Conservation (phyloP, 495 filamentous ascomycete genomes). For the Penicillium parvum region DNA sequence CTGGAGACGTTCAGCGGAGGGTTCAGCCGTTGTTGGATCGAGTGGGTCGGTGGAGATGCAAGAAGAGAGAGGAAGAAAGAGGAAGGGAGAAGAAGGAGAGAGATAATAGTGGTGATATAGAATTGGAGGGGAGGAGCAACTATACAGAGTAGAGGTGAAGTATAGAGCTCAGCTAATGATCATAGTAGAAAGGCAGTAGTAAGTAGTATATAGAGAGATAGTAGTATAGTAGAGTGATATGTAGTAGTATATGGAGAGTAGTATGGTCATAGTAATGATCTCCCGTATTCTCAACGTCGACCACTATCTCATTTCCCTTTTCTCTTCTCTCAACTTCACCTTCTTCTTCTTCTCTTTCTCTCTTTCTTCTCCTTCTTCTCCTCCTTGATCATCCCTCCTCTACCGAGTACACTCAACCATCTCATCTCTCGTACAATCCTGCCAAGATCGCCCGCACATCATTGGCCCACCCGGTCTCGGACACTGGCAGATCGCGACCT, state of each 20-base stretch:
- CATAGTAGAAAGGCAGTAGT: too few species aligned
- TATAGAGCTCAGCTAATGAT: neutral
- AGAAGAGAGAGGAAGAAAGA: neutral
- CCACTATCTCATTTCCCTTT: slow-evolving; percentile 1
- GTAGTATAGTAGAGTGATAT: too few species aligned
- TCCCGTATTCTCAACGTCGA: too few species aligned
- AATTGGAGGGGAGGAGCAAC: too few species aligned
- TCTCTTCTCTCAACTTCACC: neutral
- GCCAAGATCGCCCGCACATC: slow-evolving; percentile 21
- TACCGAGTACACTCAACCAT: neutral
- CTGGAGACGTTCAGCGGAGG: slow-evolving; percentile 18
- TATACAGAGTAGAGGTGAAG: neutral
- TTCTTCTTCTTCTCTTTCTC: neutral
- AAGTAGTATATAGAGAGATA: too few species aligned
- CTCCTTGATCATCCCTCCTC: neutral
- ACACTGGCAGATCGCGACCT: slow-evolving; percentile 20
- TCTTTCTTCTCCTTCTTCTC: neutral
- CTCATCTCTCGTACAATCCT: slow-evolving; percentile 5
- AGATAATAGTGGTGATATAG: neutral
- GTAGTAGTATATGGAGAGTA: too few species aligned
- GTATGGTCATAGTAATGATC: too few species aligned
- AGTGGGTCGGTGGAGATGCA: slow-evolving; percentile 19
- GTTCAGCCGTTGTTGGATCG: slow-evolving; percentile 30
- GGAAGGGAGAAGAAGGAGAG: neutral
- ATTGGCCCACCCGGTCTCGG: slow-evolving; percentile 21